Percentiles rank a stretch among this genome's conserved stretches.
phyloP scores from a whole-genome alignment of 495 filamentous ascomycete genomes.

The Halenospora varia region DNA sequence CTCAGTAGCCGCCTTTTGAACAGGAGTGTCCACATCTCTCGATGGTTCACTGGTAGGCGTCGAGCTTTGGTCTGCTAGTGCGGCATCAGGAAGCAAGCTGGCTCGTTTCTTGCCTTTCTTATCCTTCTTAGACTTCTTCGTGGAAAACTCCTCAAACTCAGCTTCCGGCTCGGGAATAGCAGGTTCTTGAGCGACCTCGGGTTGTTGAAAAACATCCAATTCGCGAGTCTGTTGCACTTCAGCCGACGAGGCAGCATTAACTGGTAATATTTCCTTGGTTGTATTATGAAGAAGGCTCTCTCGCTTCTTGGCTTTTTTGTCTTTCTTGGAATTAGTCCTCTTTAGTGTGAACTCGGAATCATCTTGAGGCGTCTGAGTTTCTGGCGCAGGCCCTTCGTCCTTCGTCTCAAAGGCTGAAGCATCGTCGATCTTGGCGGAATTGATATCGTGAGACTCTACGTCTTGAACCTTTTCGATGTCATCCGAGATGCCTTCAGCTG shows the following conservation, averaged over 20 bases:
- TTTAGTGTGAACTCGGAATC: constrained; percentile 18
- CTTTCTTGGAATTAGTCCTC: constrained; percentile 24
- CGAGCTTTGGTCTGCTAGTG: too few relatives aligned
- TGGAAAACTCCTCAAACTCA: not conserved
- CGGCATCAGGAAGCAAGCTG: too few relatives aligned
- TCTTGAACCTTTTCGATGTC: not conserved
- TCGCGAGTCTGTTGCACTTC: constrained; percentile 38
- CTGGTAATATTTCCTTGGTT: not conserved
- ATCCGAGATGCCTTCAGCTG: not conserved
- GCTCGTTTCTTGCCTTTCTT: not conserved
- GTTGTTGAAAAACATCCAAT: not conserved
- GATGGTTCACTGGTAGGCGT: too few relatives aligned
- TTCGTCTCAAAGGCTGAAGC: too few relatives aligned
- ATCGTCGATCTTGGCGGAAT: too few relatives aligned
- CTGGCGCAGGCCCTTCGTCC: constrained; percentile 29
- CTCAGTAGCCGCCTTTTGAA: too few relatives aligned
- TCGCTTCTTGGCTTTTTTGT: too few relatives aligned
- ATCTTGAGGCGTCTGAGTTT: not conserved
- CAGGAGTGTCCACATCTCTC: too few relatives aligned
- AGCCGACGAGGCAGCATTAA: too few relatives aligned
- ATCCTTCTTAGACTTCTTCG: constrained; percentile 24
- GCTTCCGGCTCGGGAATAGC: not conserved
- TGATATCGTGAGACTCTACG: too few relatives aligned
- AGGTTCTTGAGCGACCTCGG: not conserved
- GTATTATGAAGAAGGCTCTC: not conserved